Base-by-base conservation (phyloP, 805 yeast species). In the Metschnikowia amazonensis region DNA sequence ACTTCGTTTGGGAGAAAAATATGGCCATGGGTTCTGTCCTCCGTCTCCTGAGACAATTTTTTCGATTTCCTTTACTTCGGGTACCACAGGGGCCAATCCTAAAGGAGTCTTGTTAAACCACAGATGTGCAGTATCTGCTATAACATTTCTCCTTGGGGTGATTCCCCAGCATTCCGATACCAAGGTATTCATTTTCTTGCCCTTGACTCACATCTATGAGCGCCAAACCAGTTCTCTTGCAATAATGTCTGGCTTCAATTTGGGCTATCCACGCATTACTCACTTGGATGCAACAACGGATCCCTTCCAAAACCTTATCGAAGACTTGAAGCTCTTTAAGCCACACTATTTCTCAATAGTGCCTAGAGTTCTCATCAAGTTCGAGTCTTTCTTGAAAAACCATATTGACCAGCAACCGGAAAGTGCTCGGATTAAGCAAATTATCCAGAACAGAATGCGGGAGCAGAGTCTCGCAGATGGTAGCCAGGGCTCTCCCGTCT, bases 71-170 rank as follows among this genome's bases (percentile, higher is more conserved):
- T 84, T 73, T 46, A 67, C 75, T 39, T 83, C 86, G 10, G 74
- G 78, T 33, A 81, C 88, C 17, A 80, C 86, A 16, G 76, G 81
- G 30, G 54, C 64, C 42, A 42, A 42, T 16, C 87, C 92, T 49
- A 86, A 86, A 68, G 90, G 92, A 55, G 90, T 82, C 17, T 76
- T 80, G 27, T 66, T 83, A 47, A 34, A 40, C 27, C 50, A 49
- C 31, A 24, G 20, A 14, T 36, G 27, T 14, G 49, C 48, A 8
- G 47, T 43, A 3, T 41, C 49, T 5, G 41, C 49, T 2, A 42
- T 43, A 11, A 37, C 41, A 17, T 42, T 46, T 24, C 42, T 42
- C 16, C 21, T 47, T 16, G 25, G 37, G 2, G 33, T 36, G 31
- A 34, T 37, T n/a, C 37, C 46, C 8, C 43, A 38, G 20, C n/a